Evolutionary conservation across 352 stramenopile genomes (phyloP), one percentile per base, ranked within the genome.

Genomic region (Blastocystis sp.): DNA sequence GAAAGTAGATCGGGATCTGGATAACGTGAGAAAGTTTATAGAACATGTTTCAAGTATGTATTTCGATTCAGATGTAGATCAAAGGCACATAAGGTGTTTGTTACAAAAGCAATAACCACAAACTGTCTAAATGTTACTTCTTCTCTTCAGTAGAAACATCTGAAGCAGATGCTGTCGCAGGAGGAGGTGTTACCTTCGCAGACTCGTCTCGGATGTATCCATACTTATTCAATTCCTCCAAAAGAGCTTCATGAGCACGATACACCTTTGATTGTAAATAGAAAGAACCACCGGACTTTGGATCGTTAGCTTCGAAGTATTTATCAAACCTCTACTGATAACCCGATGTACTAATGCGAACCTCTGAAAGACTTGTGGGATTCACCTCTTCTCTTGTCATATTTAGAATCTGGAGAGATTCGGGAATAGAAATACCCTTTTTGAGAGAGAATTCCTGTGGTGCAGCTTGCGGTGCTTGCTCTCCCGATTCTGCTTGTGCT

Each of bases 191-290:
- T 11, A 42, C 70, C 24, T 62, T 62, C 22, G 70, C 70, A 24
- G 37, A 62, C 42, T 81, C 70, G 44, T 88, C 77, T 35, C 77
- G 77, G 30, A 88, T 70, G 76, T 88, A 88, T 27, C 77, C 89
- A 35, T 91, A 93, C 59, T 92, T 91, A 19, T 92, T 75, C 76
- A 93, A 93, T 76, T 95, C 91, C 42, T 93, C 90, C 73, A 94
- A 89, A 58, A 94, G 87, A 37, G 75, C 87, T 90, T 95, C 93
- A 88, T 95, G 94, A 6, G 93, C 93, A 54, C 93, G 90, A 90
- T 92, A 93, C 40, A 95, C 90, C 90, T 95, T 95, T 59, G 91
- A 94, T 90, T 95, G 93, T 66, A 95, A 90, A 91, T 95, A 95
- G 91, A 95, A 95, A 75, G 90, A 93, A 51, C 93, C 93, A 40